Conservation (phyloP, 2,329 filamentous ascomycete species). For the Colletotrichum siamense region DNA sequence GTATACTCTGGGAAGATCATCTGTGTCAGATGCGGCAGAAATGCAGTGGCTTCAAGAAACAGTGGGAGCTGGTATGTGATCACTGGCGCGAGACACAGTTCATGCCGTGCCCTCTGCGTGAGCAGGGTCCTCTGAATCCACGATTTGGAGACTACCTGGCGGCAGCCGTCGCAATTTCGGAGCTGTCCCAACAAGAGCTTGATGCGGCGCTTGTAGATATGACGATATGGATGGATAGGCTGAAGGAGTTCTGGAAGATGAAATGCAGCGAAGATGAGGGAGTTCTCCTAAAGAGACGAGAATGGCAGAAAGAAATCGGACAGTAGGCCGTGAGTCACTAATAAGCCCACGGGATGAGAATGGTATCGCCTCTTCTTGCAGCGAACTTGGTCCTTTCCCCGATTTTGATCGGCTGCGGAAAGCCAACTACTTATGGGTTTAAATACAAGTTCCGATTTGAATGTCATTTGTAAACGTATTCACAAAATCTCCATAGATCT, state of each 20-base stretch:
- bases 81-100: rapidly evolving
- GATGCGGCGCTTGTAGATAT: not conserved
- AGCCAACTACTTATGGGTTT: too few relatives aligned
- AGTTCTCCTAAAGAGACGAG: not conserved
- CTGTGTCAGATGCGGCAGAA: rapidly evolving
- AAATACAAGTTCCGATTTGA: too few relatives aligned
- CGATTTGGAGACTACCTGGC: not conserved
- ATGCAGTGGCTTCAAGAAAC: not conserved
- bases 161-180: not conserved
- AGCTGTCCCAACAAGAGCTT: not conserved
- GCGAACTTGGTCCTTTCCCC: too few relatives aligned
- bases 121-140: not conserved
- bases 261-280: not conserved
- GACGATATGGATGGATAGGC: not conserved
- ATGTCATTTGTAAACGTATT: too few relatives aligned
- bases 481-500: too few relatives aligned
- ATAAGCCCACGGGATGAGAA: not conserved
- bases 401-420: too few relatives aligned
- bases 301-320: not conserved
- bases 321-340: not conserved
- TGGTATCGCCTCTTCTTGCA: not conserved
- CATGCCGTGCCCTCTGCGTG: not conserved
- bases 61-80: rapidly evolving
- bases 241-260: not conserved
- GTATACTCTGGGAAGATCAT: not conserved